These are phyloP conservation scores for Dactylellina leptospora DNA, from an alignment of 2,329 filamentous ascomycete genomes.

Conservation along the genomic window DNA sequence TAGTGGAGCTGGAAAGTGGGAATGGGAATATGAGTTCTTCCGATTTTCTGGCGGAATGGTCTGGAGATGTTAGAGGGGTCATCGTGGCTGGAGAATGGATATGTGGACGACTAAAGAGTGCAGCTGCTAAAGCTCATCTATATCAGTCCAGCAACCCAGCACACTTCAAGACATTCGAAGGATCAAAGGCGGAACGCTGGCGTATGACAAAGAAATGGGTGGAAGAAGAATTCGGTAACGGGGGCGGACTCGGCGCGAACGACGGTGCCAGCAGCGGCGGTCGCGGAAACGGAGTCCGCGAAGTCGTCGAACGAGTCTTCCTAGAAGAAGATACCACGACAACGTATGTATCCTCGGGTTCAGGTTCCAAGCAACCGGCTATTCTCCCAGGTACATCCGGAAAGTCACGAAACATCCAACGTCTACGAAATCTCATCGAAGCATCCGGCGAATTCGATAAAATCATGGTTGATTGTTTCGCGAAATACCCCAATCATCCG, in stretches of 20 bases:
- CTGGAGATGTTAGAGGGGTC: constrained; percentile 77
- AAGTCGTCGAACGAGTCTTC: constrained; percentile 73
- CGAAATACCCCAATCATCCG: constrained; percentile 82
- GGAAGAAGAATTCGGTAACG: constrained; percentile 76
- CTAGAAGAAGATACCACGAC: constrained; percentile 64
- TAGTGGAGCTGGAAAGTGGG: constrained; percentile 85
- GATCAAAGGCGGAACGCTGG: constrained; percentile 58
- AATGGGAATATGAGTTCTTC: constrained; percentile 74
- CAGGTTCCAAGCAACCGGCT: constrained; percentile 67
- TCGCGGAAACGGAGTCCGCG: constrained; percentile 71
- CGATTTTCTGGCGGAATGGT: constrained; percentile 54
- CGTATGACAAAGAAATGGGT: constrained; percentile 78
- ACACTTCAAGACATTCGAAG: constrained; percentile 59
- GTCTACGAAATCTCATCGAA: constrained; percentile 76
- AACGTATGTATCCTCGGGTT: constrained; percentile 67
- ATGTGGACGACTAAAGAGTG: constrained; percentile 71
- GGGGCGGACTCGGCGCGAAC: constrained; percentile 64
- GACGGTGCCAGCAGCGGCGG: constrained; percentile 57
- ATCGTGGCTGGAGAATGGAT: constrained; percentile 92
- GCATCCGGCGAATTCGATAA: constrained; percentile 80
- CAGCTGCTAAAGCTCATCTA: constrained; percentile 11
- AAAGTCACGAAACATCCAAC: constrained; percentile 78
- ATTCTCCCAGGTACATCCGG: constrained; percentile 62
- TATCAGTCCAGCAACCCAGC: constrained; percentile 60
- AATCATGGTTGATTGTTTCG: constrained; percentile 83